Conservation (phyloP, 1,284 basidiomycete genomes). For the Schizophyllum amplum region DNA sequence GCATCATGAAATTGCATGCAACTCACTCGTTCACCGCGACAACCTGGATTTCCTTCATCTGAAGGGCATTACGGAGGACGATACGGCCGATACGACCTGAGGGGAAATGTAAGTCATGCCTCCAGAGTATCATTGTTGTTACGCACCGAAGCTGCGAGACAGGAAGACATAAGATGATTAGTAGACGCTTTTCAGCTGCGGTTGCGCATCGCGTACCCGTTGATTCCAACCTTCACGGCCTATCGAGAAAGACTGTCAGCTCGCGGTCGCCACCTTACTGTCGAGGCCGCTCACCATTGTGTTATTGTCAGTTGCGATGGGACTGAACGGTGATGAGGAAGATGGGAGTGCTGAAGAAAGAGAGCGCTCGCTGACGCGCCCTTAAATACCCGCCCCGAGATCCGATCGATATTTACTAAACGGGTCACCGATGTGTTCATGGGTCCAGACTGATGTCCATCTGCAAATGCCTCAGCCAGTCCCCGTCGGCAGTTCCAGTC, state of each 20-base stretch:
- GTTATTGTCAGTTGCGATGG: conserved; percentile 3
- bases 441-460: not conserved
- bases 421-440: not conserved
- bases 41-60: conserved; percentile 70
- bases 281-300: conserved; percentile 11
- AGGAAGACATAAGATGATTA: conserved; percentile 20
- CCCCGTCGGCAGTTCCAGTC: not conserved
- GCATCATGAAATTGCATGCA: not conserved
- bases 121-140: conserved; percentile 3
- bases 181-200: conserved; percentile 1
- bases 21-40: conserved; percentile 88
- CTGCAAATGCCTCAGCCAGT: not conserved
- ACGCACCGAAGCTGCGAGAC: conserved; percentile 71
- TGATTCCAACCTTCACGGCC: conserved; percentile 84
- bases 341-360: not conserved
- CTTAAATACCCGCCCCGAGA: not conserved
- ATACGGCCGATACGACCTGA: conserved; percentile 97
- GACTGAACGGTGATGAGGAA: not conserved
- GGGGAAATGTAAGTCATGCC: not conserved
- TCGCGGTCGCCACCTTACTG: not conserved
- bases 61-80: conserved; percentile 91
- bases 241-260: not conserved
- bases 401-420: not conserved
- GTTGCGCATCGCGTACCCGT: conserved; percentile 54
- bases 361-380: not conserved